phyloP scores from a whole-genome alignment of 495 filamentous ascomycete genomes.

The Talaromyces stipitatus region DNA sequence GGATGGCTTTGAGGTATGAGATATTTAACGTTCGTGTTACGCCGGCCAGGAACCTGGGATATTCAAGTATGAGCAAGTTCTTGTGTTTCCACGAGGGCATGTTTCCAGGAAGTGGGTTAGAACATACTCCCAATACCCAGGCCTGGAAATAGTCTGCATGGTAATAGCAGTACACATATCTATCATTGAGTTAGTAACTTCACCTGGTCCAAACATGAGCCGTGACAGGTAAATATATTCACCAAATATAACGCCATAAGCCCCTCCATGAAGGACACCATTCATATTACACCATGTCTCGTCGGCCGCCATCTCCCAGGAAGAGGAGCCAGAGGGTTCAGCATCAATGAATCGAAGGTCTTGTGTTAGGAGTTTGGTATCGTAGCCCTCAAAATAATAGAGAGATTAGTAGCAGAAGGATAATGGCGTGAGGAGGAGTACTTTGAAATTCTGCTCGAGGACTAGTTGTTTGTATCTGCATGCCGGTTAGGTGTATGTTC shows the following conservation, averaged over 20 bases:
- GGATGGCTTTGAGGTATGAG: slow-evolving; percentile 27
- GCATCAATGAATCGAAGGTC: not conserved
- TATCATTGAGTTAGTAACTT: slow-evolving; percentile 1
- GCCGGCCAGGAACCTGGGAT: slow-evolving; percentile 30
- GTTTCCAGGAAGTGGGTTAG: not conserved
- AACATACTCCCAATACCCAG: slow-evolving; percentile 34
- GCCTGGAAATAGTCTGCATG: slow-evolving; percentile 27
- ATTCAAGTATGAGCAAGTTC: not conserved
- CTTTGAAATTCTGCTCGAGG: not conserved
- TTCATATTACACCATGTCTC: slow-evolving; percentile 8
- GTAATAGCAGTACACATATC: slow-evolving; percentile 39
- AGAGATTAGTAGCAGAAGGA: not conserved
- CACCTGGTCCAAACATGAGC: not conserved
- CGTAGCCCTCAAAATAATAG: not conserved
- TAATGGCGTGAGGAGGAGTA: not conserved
- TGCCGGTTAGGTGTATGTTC: not conserved
- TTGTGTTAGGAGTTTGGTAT: slow-evolving; percentile 1
- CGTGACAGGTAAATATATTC: not conserved
- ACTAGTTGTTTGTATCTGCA: slow-evolving; percentile 3
- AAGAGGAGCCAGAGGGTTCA: not conserved
- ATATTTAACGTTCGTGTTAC: slow-evolving; percentile 33
- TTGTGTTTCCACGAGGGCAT: not conserved
- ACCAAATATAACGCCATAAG: slow-evolving; percentile 35
- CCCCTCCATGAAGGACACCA: slow-evolving; percentile 35
- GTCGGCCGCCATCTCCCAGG: not conserved